These are phyloP conservation scores for Trichoderma aggressivum DNA, from an alignment of 2,329 filamentous ascomycete species.

Conservation along the genomic window DNA sequence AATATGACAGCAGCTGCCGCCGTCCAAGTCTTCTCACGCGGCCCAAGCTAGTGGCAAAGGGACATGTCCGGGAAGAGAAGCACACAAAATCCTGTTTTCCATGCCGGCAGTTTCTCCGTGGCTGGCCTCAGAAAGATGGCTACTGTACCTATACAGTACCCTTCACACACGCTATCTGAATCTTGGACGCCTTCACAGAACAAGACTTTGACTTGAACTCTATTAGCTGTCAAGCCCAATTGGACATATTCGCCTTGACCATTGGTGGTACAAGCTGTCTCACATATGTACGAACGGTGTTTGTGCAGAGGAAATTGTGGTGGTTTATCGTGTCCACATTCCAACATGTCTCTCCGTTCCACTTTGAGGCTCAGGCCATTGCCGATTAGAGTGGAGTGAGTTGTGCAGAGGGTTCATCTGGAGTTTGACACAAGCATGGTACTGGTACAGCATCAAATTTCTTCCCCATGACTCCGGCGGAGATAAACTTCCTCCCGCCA, in stretches of 20 bases:
- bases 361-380: neutral
- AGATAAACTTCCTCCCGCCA: neutral
- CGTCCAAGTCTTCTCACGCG: neutral
- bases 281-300: slow-evolving; percentile 23
- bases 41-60: neutral
- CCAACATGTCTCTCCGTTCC: slow-evolving; percentile 18
- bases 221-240: slow-evolving; percentile 1
- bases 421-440: neutral
- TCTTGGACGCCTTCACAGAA: neutral
- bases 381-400: neutral
- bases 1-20: neutral
- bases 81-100: neutral
- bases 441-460: neutral
- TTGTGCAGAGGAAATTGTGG: slow-evolving; percentile 27
- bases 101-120: neutral
- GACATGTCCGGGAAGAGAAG: neutral
- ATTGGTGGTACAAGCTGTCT: slow-evolving; percentile 28
- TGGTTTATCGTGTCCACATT: slow-evolving; percentile 18
- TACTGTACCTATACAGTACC: neutral
- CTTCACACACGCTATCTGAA: neutral
- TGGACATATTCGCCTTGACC: neutral
- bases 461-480: neutral
- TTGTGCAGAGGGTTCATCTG: neutral
- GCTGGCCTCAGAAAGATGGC: neutral
- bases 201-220: slow-evolving; percentile 15